These are phyloP conservation scores for Striga asiatica DNA, from an alignment of 257 asterid genomes.

Conservation along the genomic window DNA sequence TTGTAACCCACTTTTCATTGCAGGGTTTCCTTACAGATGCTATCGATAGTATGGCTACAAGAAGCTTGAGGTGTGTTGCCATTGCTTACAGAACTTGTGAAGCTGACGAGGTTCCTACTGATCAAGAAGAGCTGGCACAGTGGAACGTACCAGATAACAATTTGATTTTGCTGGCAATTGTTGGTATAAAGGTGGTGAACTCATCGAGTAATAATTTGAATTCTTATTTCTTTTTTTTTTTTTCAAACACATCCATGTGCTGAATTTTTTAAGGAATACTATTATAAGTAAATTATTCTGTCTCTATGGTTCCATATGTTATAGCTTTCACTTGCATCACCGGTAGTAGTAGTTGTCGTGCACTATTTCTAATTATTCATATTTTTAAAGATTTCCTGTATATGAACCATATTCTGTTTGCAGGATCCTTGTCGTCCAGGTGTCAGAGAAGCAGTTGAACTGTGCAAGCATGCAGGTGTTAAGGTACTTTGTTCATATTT, in stretches of 20 bases:
- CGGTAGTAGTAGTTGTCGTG: background rate
- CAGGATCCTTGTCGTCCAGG: constrained; percentile 99
- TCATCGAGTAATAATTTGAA: background rate
- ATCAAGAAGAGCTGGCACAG: constrained; percentile 48
- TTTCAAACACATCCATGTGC: background rate
- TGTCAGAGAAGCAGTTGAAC: constrained; percentile 79
- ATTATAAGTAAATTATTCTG: no score
- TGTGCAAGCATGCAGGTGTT: constrained; percentile 82
- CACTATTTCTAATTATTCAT: constrained; percentile 3
- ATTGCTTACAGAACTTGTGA: constrained; percentile 63
- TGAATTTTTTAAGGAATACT: background rate
- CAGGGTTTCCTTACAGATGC: constrained; percentile 67
- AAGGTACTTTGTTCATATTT: constrained; percentile 41
- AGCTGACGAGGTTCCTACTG: constrained; percentile 56
- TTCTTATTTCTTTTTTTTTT: background rate
- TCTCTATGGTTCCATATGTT: no score
- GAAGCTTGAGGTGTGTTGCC: constrained; percentile 91
- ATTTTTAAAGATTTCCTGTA: background rate
- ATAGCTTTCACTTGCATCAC: background rate
- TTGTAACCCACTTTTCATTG: constrained; percentile 13
- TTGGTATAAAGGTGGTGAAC: constrained; percentile 72
- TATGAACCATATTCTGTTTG: constrained; percentile 8
- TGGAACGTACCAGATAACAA: constrained; percentile 78
- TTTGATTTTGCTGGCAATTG: constrained; percentile 73
- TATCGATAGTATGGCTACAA: constrained; percentile 76